phyloP scores from a whole-genome alignment of 352 stramenopile genomes.

The Pythium sp. region DNA sequence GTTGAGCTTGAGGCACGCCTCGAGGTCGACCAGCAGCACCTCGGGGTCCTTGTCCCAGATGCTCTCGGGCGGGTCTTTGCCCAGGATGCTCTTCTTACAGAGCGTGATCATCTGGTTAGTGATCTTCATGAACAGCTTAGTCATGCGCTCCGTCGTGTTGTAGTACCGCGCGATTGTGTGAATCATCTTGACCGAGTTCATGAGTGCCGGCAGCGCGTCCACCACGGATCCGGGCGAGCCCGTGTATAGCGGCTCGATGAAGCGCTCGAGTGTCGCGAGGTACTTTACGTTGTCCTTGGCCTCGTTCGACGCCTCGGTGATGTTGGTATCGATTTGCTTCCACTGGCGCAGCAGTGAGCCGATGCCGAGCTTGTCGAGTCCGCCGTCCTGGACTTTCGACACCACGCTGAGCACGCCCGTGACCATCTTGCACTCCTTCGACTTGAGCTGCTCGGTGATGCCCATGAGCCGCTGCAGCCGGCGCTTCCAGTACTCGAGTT shows the following conservation, averaged over 20 bases:
- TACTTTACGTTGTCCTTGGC: conserved; percentile 89
- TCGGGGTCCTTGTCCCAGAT: conserved; percentile 83
- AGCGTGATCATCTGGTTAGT: conserved; percentile 89
- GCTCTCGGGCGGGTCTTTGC: conserved; percentile 46
- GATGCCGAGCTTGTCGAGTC: conserved; percentile 64
- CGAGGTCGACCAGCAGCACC: conserved; percentile 55
- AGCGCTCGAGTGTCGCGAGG: conserved; percentile 76
- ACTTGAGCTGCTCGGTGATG: conserved; percentile 89
- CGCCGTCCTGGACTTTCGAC: conserved; percentile 72
- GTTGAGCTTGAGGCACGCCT: conserved; percentile 83
- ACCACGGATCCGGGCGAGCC: conserved; percentile 57
- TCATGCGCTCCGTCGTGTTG: conserved; percentile 90
- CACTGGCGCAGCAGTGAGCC: conserved; percentile 64
- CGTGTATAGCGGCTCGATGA: conserved; percentile 83
- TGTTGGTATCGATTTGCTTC: conserved; percentile 89
- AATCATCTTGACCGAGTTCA: conserved; percentile 91
- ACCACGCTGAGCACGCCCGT: conserved; percentile 79
- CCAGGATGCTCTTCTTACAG: conserved; percentile 71
- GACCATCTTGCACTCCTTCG: conserved; percentile 87
- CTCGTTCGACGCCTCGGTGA: conserved; percentile 81
- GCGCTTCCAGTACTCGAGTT: conserved; percentile 88
- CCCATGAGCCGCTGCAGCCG: conserved; percentile 79
- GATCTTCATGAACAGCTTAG: conserved; percentile 90
- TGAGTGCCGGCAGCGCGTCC: conserved; percentile 77
- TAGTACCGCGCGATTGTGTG: conserved; percentile 88